These are phyloP conservation scores for Agrocybe pediades DNA, from an alignment of 768 basidiomycete species.

Conservation along the genomic window DNA sequence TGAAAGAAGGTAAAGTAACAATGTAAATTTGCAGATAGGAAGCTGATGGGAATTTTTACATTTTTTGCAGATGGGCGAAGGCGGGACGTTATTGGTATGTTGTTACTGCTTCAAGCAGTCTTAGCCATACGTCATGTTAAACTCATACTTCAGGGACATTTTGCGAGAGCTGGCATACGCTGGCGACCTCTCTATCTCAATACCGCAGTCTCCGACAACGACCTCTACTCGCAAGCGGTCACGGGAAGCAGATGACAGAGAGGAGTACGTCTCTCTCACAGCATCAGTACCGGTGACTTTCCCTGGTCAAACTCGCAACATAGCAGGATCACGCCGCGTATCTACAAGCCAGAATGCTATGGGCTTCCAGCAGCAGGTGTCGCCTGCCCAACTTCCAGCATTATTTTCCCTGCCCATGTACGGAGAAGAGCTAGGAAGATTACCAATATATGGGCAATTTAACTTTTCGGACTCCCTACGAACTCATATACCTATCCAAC, in stretches of 20 bases:
- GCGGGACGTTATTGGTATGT: slow-evolving; percentile 44
- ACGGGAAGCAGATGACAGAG: slow-evolving; percentile 16
- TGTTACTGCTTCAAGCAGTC: background rate
- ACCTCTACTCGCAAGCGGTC: slow-evolving; percentile 13
- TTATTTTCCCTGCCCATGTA: slow-evolving; percentile 51
- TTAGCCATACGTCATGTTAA: background rate
- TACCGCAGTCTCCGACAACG: background rate
- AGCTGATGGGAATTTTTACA: background rate
- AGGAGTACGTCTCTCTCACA: slow-evolving; percentile 4
- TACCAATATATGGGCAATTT: slow-evolving; percentile 49
- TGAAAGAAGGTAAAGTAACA: slow-evolving; percentile 36
- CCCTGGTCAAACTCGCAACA: slow-evolving; percentile 16
- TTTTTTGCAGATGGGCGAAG: slow-evolving; percentile 36
- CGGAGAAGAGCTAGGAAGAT: slow-evolving; percentile 55
- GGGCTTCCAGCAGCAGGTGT: background rate
- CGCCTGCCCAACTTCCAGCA: slow-evolving; percentile 15
- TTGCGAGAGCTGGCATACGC: slow-evolving; percentile 37
- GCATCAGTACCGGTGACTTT: slow-evolving; percentile 14
- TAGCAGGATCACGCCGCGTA: slow-evolving; percentile 31
- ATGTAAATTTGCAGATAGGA: background rate
- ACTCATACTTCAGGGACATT: slow-evolving; percentile 30
- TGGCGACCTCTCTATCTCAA: slow-evolving; percentile 30
- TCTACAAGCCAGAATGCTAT: slow-evolving; percentile 18
- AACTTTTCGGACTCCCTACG: slow-evolving; percentile 32
- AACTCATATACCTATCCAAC: slow-evolving; percentile 11